Evolutionary conservation across 2,329 filamentous ascomycete species (phyloP).

Genomic region (Malbranchea zuffiana): DNA sequence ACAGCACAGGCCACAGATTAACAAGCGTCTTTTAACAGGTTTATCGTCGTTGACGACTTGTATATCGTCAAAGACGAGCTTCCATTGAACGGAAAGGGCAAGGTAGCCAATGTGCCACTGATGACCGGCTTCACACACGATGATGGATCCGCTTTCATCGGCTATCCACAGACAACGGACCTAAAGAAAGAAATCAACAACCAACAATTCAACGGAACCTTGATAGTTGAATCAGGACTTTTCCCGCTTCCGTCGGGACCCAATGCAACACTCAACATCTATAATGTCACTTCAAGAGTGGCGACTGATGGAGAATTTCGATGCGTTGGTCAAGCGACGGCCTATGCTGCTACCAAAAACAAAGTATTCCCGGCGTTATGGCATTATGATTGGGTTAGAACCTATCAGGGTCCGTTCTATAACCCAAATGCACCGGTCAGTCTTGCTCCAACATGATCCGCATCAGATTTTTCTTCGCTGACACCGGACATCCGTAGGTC

Average conservation of each 20-base stretch:
- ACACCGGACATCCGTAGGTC: not conserved
- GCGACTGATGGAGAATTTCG: constrained; percentile 49
- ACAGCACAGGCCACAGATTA: not conserved
- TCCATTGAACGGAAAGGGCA: constrained; percentile 32
- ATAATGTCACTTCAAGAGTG: constrained; percentile 43
- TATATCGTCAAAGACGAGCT: constrained; percentile 44
- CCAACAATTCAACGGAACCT: constrained; percentile 34
- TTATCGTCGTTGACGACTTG: constrained; percentile 44
- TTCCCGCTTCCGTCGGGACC: constrained; percentile 41
- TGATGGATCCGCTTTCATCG: constrained; percentile 34
- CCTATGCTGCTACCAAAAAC: constrained; percentile 23
- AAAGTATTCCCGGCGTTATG: constrained; percentile 1
- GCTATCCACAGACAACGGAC: constrained; percentile 38
- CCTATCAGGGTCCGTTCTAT: not conserved
- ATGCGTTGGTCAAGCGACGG: constrained; percentile 48
- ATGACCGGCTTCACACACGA: constrained; percentile 46
- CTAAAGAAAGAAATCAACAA: constrained; percentile 36
- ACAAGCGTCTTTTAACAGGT: not conserved
- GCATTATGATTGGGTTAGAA: constrained; percentile 2
- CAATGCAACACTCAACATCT: constrained; percentile 44
- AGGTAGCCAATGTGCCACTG: constrained; percentile 41
- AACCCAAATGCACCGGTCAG: not conserved
- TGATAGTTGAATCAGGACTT: constrained; percentile 35
- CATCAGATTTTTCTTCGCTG: not conserved
- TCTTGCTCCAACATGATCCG: not conserved